Base-by-base conservation (phyloP, 805 yeast species). In the Candida maesae region DNA sequence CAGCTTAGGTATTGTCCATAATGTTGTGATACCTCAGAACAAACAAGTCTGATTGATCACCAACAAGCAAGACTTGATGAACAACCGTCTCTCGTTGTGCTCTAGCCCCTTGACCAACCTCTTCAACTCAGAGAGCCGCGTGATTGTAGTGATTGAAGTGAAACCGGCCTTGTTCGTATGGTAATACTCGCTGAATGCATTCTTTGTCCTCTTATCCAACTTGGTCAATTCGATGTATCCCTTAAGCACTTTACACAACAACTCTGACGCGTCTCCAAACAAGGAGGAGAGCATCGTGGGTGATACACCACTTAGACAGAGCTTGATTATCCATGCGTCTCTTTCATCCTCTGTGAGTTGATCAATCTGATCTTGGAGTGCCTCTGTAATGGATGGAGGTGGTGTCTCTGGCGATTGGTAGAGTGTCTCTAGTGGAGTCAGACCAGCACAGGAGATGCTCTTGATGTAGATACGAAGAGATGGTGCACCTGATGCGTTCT, bases 401-500 rank as follows among this genome's bases (percentile, higher is more conserved):
- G 8, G 17, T 21, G 15, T 2, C 11, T 25, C 36, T 11, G 26
- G 26, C n/a, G 4, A 6, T 14, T 29, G 23, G 13, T 4, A 2
- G 14, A 33, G 20, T 3, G 20, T 17, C 7, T 39, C 38, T 10
- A 39, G 18, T 2, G 29, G 21, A n/a, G 28, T 23, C 3, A 13
- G 7, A 12, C 28, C 14, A 14, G 35, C 24, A 11, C 33, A 16
- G 4, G 15, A 6, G 13, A 35, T 19, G 4, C 26, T 20, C 17
- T 41, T 12, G 23, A 41, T 21, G 35, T 35, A 36, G 5, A 9
- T 25, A 14, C 38, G 33, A 2, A 41, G 12, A 6, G 41, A 37
- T 9, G 41, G 15, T 12, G 37, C 41, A 4, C 45, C 38, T 16
- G 23, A 38, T 28, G 35, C 32, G 38, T 49, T 47, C 45, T 51